These are phyloP conservation scores for Phytopythium cucurbitacearum DNA, from an alignment of 352 stramenopile genomes.

Conservation along the genomic window DNA sequence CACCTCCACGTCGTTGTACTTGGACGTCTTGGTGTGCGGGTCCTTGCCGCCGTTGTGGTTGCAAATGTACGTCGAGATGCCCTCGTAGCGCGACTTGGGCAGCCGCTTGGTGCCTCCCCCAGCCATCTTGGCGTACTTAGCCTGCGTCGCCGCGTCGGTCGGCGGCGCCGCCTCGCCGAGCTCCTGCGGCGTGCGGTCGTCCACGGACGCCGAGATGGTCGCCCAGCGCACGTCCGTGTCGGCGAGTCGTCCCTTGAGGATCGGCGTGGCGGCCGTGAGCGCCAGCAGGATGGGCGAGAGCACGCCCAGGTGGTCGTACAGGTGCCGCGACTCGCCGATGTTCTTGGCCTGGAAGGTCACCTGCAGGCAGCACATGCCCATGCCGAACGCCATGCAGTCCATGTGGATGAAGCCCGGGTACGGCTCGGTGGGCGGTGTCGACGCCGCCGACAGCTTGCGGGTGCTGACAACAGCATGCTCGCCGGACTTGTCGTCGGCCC, in stretches of 20 bases:
- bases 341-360: slow-evolving; percentile 98
- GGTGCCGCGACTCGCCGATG: slow-evolving; percentile 96
- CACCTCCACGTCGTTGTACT: slow-evolving; percentile 95
- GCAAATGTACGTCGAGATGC: slow-evolving; percentile 89
- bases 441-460: slow-evolving; percentile 45
- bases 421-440: slow-evolving; percentile 60
- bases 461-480: slow-evolving; percentile 6
- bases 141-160: slow-evolving; percentile 39
- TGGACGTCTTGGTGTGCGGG: slow-evolving; percentile 66
- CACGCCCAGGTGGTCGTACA: slow-evolving; percentile 99
- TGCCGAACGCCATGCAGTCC: slow-evolving; percentile 99
- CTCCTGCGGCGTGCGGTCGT: slow-evolving; percentile 91
- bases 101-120: slow-evolving; percentile 91
- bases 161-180: slow-evolving; percentile 37
- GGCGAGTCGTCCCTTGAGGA: slow-evolving; percentile 92
- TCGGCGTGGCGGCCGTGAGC: slow-evolving; percentile 97
- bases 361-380: slow-evolving; percentile 99
- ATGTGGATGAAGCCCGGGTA: slow-evolving; percentile 95
- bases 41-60: slow-evolving; percentile 86
- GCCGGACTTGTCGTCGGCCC: not conserved
- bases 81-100: slow-evolving; percentile 94
- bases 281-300: slow-evolving; percentile 98
- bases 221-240: slow-evolving; percentile 94
- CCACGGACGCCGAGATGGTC: slow-evolving; percentile 96
- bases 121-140: slow-evolving; percentile 90